Evolutionary conservation across 352 stramenopile genomes (phyloP), one percentile per base, ranked within the genome.

Genomic region (Phytopythium montanum): DNA sequence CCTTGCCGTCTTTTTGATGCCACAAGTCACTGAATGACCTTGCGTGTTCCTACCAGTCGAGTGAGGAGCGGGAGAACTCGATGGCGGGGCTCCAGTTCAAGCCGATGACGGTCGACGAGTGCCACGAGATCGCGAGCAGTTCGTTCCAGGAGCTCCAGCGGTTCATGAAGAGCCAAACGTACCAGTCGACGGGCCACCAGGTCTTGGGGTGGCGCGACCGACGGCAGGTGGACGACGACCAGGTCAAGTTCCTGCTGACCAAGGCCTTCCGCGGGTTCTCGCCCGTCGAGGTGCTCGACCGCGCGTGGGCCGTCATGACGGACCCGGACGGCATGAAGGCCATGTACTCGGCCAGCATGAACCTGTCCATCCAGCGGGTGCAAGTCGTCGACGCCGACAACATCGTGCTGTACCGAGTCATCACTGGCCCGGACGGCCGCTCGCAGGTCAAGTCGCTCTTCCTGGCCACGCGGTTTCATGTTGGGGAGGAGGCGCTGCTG

Each of bases 191-290:
- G 12, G 79, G 74, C 19, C 58, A 72, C 44, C 75, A 68, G 49
- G 34, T 86, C 6, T 85, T 83, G 29, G 79, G 76, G 19, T 88
- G 76, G 76, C 59, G 64, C 18, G 79, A 88, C 42, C 68, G 73
- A 21, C 79, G 76, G 12, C 65, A 68, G n/a, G 59, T 83, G 42
- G 65, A 72, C 7, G 29, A 64, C 5, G 68, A 73, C 57, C 70
- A 71, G 45, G 67, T 88, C 54, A 70, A 83, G 54, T 86, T 88
- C 36, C 79, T 68, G 4, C 61, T 88, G 26, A 73, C 72, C 26
- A 88, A 88, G 57, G 62, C 64, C n/a, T 88, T 84, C 56, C 39
- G 66, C 1, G 63, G 72, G n/a, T 53, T 54, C 21, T 76, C 62
- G 8, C 55, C 75, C 21, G 48, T 68, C 18, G 55, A 72, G 13